phyloP scores from a whole-genome alignment of 352 stramenopile species.

The Poterioochromonas sp. region DNA sequence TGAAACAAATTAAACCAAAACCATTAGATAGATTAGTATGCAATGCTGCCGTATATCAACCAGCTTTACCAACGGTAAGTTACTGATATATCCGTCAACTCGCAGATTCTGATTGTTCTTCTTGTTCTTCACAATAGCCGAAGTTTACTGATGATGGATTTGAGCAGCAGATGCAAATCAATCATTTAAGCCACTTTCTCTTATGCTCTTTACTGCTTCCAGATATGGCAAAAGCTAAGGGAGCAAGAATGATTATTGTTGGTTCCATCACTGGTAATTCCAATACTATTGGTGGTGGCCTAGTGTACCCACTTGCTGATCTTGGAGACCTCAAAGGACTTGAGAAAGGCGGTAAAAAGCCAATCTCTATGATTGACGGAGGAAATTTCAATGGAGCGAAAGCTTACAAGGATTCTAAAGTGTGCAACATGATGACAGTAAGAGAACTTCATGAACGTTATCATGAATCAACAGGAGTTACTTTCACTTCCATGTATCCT shows the following conservation, averaged over 20 bases:
- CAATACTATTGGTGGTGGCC: slow-evolving; percentile 57
- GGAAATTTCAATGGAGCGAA: slow-evolving; percentile 70
- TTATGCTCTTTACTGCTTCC: neutral
- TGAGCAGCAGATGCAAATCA: slow-evolving; percentile 71
- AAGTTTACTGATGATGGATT: slow-evolving; percentile 67
- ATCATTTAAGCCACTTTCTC: slow-evolving; percentile 70
- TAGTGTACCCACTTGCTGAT: slow-evolving; percentile 63
- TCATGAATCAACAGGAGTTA: slow-evolving; percentile 63
- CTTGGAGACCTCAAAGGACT: slow-evolving; percentile 62
- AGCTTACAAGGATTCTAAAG: slow-evolving; percentile 73
- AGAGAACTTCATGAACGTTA: slow-evolving; percentile 66
- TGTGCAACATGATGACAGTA: slow-evolving; percentile 78
- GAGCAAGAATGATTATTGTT: slow-evolving; percentile 61
- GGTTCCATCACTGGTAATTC: slow-evolving; percentile 70
- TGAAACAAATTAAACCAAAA: slow-evolving; percentile 39
- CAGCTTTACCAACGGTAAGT: slow-evolving; percentile 42
- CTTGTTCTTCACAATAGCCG: slow-evolving; percentile 42
- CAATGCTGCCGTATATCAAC: slow-evolving; percentile 71
- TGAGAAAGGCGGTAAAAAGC: slow-evolving; percentile 49
- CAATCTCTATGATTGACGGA: slow-evolving; percentile 64
- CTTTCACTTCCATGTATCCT: slow-evolving; percentile 67
- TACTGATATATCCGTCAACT: neutral
- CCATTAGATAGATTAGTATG: slow-evolving; percentile 65
- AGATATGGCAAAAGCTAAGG: slow-evolving; percentile 54
- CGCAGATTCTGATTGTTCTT: neutral